These are phyloP conservation scores for Microcyclospora tardicrescens DNA, from an alignment of 2,329 filamentous ascomycete genomes.

Conservation along the genomic window DNA sequence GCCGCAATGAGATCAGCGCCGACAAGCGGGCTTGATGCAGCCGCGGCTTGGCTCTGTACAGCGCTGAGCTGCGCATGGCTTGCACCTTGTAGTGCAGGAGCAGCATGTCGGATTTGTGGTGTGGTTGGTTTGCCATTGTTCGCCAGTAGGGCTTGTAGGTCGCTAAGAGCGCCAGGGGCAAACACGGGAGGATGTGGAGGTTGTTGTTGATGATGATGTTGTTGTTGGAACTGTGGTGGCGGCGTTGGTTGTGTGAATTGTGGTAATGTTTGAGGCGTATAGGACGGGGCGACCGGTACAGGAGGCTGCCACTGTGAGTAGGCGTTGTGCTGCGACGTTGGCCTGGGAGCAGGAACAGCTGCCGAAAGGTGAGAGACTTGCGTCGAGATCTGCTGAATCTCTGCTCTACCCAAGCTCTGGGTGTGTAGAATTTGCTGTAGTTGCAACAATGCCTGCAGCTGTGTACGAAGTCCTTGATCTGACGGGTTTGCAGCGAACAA, in stretches of 20 bases:
- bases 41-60: slow-evolving; percentile 16
- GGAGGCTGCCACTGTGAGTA: slow-evolving; percentile 17
- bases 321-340: slow-evolving; percentile 9
- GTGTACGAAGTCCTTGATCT: slow-evolving; percentile 63
- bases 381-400: slow-evolving; percentile 71
- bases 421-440: slow-evolving; percentile 68
- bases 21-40: slow-evolving; percentile 12
- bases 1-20: slow-evolving; percentile 18
- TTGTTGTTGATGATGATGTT: slow-evolving; percentile 19
- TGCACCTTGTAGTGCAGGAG: slow-evolving; percentile 18
- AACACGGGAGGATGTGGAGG: slow-evolving; percentile 16
- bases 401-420: slow-evolving; percentile 64
- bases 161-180: slow-evolving; percentile 19
- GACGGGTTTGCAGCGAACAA: slow-evolving; percentile 65
- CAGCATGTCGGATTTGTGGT: slow-evolving; percentile 22
- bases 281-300: slow-evolving; percentile 8
- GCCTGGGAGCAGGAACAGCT: slow-evolving; percentile 30
- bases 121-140: slow-evolving; percentile 24
- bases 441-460: slow-evolving; percentile 72
- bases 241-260: slow-evolving; percentile 14
- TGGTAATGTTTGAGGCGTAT: slow-evolving; percentile 14
- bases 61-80: slow-evolving; percentile 19
- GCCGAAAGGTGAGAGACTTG: slow-evolving; percentile 66
- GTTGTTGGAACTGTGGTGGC: slow-evolving; percentile 16
- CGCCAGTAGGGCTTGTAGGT: slow-evolving; percentile 22